Base-by-base conservation (phyloP, 2,329 filamentous ascomycete genomes). In the Podosphaera xanthii region DNA sequence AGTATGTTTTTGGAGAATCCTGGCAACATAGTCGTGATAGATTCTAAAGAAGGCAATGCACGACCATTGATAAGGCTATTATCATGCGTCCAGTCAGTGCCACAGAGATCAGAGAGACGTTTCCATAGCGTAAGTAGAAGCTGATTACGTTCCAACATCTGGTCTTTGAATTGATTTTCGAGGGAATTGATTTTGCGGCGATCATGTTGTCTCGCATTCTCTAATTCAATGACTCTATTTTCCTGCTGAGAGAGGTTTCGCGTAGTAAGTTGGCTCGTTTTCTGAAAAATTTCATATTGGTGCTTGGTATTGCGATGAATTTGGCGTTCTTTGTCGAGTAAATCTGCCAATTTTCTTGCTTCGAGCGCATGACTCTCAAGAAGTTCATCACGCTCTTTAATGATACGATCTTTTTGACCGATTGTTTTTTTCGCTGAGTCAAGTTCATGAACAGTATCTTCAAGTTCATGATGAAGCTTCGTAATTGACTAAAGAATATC, bases 1-100 rank as follows among this genome's bases (percentile, higher is more conserved):
- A 96, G 72, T 34, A 98, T 77, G 69, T 96, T 97, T 70, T 90
- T 87, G 67, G 85, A 87, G 72, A 97, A 97, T 0, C 86, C 87
- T 0, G 86, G 84, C 3, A 97, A 77, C 71, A 92, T 88, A 57
- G 83, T 90, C 0, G 83, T 82, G 62, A 98, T 86, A 12, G 89
- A 83, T 67, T 96, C 91, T 40, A 94, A 77, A 10, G 85, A 88
- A 0, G 90, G 88, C 5, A 94, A 73, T 1, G 79, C 81, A 61
- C 91, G 86, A 30, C 89, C 87, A 66, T 92, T 91, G 68, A 97
- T 86, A 33, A 95, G 80, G 60, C 84, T 85, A 70, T 97, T 90
- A 66, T 84, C 82, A 69, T 95, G 86, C 3, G 86, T 81, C 91
- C 92, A 98, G 68, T 97, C 92, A 0, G 82, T 79, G 9, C 92